Evolutionary conservation across 805 yeast genomes (phyloP), one percentile per base, ranked within the genome.

Genomic region (Candida taoyuanica): DNA sequence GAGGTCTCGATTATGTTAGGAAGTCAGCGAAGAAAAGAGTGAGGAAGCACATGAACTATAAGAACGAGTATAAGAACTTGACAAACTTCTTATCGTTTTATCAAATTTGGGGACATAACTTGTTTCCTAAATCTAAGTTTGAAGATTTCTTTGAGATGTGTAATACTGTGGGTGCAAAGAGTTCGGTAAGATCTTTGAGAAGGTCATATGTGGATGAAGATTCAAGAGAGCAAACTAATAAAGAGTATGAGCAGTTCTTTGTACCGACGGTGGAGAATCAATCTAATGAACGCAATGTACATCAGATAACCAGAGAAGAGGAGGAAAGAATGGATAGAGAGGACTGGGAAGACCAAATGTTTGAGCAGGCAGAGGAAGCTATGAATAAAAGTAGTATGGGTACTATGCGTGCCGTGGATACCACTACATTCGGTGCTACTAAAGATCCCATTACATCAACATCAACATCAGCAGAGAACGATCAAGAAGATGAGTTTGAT

Each of bases 71-170:
- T 39, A 63, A 70, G 24, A 78, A 77, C 55, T 55, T 78, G 37
- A 57, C 68, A 8, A 60, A 67, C 24, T 55, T 84, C 6, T 56
- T 82, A 7, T 68, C 69, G 21, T 65, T 72, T 26, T 84, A 81
- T 56, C 87, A 82, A 58, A 50, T 78, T 24, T 84, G 91, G 89
- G 87, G 82, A 1, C 91, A 84, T 56, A 65, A 71, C 17, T 50
- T 87, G 27, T 86, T 73, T 53, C 95, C 96, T 5, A 84, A 82
- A 62, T 86, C 93, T 13, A 79, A 75, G 45, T 85, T 88, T 47
- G 65, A 67, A 33, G 94, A 85, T 56, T 79, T 88, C 51, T 61
- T 82, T 1, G 65, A 68, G 17, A 59, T 81, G 48, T 59, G 79
- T 34, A 65, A 71, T 29, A 60, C 67, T 13, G 67, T 76, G 29